A percentile compares a stretch with the other conserved stretches of the same genome.
Conservation (phyloP, 495 filamentous ascomycete species). For the Lentithecium fluviatile region DNA sequence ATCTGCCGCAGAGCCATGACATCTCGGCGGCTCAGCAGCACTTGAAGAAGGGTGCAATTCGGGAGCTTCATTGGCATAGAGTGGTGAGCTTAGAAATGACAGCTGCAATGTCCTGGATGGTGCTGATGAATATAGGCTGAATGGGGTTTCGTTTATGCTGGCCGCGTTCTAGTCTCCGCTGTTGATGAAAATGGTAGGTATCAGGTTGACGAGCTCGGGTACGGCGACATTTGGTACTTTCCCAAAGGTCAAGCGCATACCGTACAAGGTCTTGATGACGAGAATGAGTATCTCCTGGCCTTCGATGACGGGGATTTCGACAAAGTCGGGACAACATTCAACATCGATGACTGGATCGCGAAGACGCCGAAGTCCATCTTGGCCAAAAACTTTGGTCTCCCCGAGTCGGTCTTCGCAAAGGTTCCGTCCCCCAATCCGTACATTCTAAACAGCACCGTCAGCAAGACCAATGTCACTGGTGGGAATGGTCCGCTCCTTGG, state of each 20-base stretch:
- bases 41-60: constrained; percentile 59
- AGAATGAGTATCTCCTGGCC: constrained; percentile 65
- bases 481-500: constrained; percentile 51
- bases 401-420: constrained; percentile 55
- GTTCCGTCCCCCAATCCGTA: constrained; percentile 60
- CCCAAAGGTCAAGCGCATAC: constrained; percentile 64
- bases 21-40: constrained; percentile 64
- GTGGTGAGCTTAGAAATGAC: constrained; percentile 50
- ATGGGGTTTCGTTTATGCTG: constrained; percentile 63
- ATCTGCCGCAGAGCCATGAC: constrained; percentile 59
- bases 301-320: constrained; percentile 63
- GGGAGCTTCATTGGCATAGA: constrained; percentile 67
- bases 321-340: constrained; percentile 57
- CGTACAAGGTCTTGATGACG: constrained; percentile 56
- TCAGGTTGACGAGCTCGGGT: constrained; percentile 54
- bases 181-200: constrained; percentile 60
- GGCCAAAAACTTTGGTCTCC: constrained; percentile 64
- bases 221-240: constrained; percentile 68
- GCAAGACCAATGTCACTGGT: constrained; percentile 50
- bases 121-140: constrained; percentile 51
- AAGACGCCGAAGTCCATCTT: constrained; percentile 61
- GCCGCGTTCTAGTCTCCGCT: constrained; percentile 56
- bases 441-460: constrained; percentile 54
- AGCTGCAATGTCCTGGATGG: not conserved
- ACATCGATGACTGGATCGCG: constrained; percentile 63